phyloP scores from a whole-genome alignment of 768 basidiomycete genomes.

The Termitomyces titanicus region DNA sequence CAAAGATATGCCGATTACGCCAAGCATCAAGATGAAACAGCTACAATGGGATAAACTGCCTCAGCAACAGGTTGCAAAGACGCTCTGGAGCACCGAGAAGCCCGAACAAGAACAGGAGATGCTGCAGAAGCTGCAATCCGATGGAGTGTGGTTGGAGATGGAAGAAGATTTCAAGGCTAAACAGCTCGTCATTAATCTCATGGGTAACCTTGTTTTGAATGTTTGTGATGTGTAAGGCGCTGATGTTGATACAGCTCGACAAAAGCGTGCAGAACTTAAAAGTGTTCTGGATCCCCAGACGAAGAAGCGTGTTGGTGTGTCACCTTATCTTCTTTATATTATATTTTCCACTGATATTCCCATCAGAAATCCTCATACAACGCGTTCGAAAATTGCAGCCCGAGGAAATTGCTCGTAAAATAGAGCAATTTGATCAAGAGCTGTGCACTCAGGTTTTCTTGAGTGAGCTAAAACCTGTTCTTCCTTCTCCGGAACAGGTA shows the following conservation, averaged over 20 bases:
- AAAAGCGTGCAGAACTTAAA: constrained; percentile 84
- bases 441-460: constrained; percentile 89
- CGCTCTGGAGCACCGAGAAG: constrained; percentile 78
- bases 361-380: constrained; percentile 86
- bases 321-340: neutral
- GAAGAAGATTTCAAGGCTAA: constrained; percentile 98
- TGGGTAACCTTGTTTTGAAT: constrained; percentile 53
- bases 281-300: constrained; percentile 90
- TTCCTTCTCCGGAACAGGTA: constrained; percentile 91
- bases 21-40: constrained; percentile 94
- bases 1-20: constrained; percentile 83
- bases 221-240: neutral
- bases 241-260: constrained; percentile 50
- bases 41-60: constrained; percentile 99
- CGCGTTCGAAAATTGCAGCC: constrained; percentile 80
- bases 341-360: neutral
- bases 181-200: constrained; percentile 85
- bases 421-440: constrained; percentile 83
- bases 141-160: constrained; percentile 94
- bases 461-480: constrained; percentile 79
- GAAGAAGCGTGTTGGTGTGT: constrained; percentile 90
- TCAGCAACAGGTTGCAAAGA: constrained; percentile 79
- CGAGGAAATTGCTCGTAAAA: constrained; percentile 80
- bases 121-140: constrained; percentile 73
- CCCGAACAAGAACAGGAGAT: constrained; percentile 73